phyloP scores from a whole-genome alignment of 257 asterid genomes.

The Solanum chaucha region DNA sequence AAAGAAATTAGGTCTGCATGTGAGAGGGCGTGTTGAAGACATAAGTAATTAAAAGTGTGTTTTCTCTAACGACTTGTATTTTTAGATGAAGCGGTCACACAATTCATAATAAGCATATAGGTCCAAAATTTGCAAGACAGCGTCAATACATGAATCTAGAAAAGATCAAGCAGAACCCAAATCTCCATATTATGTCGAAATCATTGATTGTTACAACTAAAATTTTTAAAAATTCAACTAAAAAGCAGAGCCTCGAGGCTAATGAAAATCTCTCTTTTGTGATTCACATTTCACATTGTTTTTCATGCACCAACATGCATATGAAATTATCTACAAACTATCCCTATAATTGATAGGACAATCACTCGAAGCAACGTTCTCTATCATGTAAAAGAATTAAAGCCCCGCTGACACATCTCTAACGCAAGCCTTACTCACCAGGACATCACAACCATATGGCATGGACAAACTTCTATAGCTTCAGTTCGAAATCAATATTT shows the following conservation, averaged over 20 bases:
- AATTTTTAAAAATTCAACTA: not conserved
- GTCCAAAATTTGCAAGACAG: not conserved
- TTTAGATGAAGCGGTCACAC: not conserved
- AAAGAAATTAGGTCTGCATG: no score
- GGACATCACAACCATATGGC: not conserved
- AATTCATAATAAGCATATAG: not conserved
- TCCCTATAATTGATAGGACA: not conserved
- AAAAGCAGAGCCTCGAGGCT: not conserved
- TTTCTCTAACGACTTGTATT: not conserved
- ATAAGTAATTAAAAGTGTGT: not conserved
- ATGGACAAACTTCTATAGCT: constrained; percentile 23
- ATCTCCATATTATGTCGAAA: not conserved
- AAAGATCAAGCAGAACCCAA: not conserved
- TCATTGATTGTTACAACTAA: not conserved
- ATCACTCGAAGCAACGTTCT: not conserved
- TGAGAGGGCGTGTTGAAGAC: no score
- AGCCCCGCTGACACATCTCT: not conserved
- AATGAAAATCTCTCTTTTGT: not conserved
- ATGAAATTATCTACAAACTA: not conserved
- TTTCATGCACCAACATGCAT: not conserved
- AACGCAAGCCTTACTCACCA: not conserved
- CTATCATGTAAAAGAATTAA: not conserved
- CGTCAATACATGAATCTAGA: not conserved
- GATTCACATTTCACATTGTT: not conserved
- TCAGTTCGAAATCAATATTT: constrained; percentile 53